Evolutionary conservation across 2,329 filamentous ascomycete species (phyloP).

Genomic region (Aspergillus novoparasiticus): DNA sequence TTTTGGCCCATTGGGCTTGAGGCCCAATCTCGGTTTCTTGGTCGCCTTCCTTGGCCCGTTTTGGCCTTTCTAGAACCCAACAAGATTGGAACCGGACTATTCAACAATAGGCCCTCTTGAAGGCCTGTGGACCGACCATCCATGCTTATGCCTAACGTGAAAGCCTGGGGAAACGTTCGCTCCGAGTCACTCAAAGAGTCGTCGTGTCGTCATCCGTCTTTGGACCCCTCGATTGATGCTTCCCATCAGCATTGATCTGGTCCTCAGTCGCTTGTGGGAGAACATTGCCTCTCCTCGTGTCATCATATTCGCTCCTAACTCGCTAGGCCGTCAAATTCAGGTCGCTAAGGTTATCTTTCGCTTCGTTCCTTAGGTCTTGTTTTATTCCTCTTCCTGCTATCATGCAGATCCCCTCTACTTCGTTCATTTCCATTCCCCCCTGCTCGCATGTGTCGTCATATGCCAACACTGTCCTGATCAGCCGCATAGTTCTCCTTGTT

Average conservation of each 20-base stretch:
- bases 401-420: neutral
- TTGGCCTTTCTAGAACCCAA: conserved; percentile 20
- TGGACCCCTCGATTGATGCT: neutral
- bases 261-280: neutral
- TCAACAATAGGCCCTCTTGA: conserved; percentile 4
- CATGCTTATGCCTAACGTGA: conserved; percentile 16
- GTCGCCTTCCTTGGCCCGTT: conserved; percentile 6
- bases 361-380: neutral
- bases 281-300: neutral
- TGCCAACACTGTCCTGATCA: neutral
- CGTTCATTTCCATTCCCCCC: neutral
- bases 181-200: neutral
- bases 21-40: conserved; percentile 1
- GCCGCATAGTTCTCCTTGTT: neutral
- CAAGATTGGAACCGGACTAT: conserved; percentile 9
- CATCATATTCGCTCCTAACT: neutral
- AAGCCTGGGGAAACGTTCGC: neutral
- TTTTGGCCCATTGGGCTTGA: conserved; percentile 15
- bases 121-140: conserved; percentile 1
- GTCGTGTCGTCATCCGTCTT: neutral
- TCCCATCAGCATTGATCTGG: neutral
- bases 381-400: neutral
- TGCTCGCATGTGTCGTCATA: neutral
- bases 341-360: neutral
- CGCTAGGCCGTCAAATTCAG: neutral